Percentiles rank a stretch among this genome's conserved stretches.
Evolutionary conservation across 2,329 filamentous ascomycete genomes (phyloP).

Genomic region (Xylariales sp.): DNA sequence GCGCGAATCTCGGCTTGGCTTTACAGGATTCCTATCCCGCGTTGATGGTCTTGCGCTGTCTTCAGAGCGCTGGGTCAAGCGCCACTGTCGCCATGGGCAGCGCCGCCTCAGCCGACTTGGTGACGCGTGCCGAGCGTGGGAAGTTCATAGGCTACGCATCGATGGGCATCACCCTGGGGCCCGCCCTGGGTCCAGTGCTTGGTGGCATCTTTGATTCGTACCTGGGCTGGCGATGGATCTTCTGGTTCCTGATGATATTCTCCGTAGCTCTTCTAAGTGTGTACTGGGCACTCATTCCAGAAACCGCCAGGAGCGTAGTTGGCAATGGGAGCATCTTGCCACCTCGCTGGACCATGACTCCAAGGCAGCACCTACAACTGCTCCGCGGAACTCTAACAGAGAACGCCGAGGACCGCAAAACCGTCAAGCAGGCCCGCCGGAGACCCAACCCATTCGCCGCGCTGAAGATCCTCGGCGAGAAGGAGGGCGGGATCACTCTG

Average conservation of each 20-base stretch:
- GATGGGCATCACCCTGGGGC: constrained; percentile 25
- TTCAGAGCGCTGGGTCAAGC: constrained; percentile 39
- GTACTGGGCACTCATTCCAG: neutral
- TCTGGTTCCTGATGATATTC: constrained; percentile 35
- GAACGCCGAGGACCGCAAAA: constrained; percentile 3
- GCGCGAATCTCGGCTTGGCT: constrained; percentile 28
- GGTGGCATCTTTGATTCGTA: constrained; percentile 28
- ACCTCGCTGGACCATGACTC: neutral
- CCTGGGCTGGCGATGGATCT: constrained; percentile 32
- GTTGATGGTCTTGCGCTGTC: constrained; percentile 32
- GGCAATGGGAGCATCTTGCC: neutral
- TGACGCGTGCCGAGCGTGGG: constrained; percentile 30
- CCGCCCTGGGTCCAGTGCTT: constrained; percentile 28
- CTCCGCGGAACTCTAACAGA: neutral
- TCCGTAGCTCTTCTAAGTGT: constrained; percentile 6
- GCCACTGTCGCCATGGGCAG: constrained; percentile 35
- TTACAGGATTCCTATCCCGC: constrained; percentile 27
- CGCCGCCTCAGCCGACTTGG: constrained; percentile 33
- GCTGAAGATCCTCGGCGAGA: constrained; percentile 18
- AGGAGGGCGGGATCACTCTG: constrained; percentile 18
- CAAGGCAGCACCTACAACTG: neutral
- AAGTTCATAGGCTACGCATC: constrained; percentile 33
- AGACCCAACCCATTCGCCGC: constrained; percentile 20
- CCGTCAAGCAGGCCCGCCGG: constrained; percentile 3
- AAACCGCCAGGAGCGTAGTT: constrained; percentile 1